phyloP scores from a whole-genome alignment of 148 eudicot genomes.

The Rhododendron vialii region DNA sequence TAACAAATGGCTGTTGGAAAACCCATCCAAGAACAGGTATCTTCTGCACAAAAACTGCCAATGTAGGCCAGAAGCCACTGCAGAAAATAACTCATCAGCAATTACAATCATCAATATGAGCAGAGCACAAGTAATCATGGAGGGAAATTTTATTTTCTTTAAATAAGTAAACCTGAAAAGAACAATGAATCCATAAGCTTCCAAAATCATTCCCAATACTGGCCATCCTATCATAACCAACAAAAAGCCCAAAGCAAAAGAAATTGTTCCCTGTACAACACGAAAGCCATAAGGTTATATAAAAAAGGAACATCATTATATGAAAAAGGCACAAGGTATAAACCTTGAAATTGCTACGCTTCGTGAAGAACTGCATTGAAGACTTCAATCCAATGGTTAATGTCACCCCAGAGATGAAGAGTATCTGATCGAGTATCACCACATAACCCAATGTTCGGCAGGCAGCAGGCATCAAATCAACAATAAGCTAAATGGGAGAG shows the following conservation, averaged over 20 bases:
- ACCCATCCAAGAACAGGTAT: constrained; percentile 93
- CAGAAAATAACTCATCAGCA: constrained; percentile 17
- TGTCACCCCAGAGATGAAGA: constrained; percentile 80
- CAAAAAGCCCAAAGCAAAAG: constrained; percentile 86
- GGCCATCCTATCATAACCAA: constrained; percentile 97
- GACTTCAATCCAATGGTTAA: constrained; percentile 89
- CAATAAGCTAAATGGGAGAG: neutral
- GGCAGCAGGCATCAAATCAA: neutral
- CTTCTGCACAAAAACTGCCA: constrained; percentile 82
- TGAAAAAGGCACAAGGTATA: neutral
- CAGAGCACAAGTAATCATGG: neutral
- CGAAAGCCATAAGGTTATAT: neutral
- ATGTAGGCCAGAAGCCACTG: constrained; percentile 98
- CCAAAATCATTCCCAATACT: constrained; percentile 81
- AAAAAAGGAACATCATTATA: constrained; percentile 2
- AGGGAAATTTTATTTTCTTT: neutral
- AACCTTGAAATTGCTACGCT: constrained; percentile 86
- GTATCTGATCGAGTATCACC: constrained; percentile 53
- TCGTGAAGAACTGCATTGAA: constrained; percentile 77
- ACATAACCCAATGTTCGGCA: neutral
- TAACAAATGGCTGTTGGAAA: constrained; percentile 74
- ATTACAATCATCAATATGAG: neutral
- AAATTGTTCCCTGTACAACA: constrained; percentile 68
- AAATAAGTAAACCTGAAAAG: constrained; percentile 68
- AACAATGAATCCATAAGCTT: constrained; percentile 83